Base-by-base conservation (phyloP, 148 eudicot species). In the Fagopyrum tataricum region DNA sequence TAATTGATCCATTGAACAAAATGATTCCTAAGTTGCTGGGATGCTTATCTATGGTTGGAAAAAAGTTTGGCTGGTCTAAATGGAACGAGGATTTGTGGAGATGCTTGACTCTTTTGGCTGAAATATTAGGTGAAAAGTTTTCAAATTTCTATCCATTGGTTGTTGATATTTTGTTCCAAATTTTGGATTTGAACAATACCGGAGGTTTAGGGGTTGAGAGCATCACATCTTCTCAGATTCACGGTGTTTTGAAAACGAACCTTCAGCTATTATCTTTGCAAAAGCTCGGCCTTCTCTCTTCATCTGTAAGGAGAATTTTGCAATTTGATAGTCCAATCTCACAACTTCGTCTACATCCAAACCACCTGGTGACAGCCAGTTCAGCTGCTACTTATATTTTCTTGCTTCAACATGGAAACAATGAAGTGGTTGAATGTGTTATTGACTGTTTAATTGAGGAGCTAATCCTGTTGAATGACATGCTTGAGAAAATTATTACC, bases 81-180 rank as follows among this genome's bases (percentile, higher is more conserved):
- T 95, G 97, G 97, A 90, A 88, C 73, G 87, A 77, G 81, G 96
- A 95, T 81, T 95, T 88, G 48, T 95, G 99, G 99, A 88, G 89
- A 79, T 91, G 96, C 78, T 84, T 95, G 87, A 95, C 99, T 73
- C 95, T 95, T 76, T 82, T 95, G 84, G 99, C 99, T 26, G 99
- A 95, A 82, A 95, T 95, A 77, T 77, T 95, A 72, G 80, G 92
- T 73, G 97, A 95, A 58, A 85, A 80, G 83, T 91, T 91, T 85
- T 77, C 93, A 31, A 51, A 73, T 68, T 90, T 85, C 76, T 95
- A 91, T 79, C 83, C 96, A 52, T 75, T 77, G 78, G 96, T 89
- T 72, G 84, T 86, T 74, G 92, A 90, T 79, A 81, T 90, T 39
- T 82, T 91, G 80, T 83, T 85, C 79, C 86, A 91, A 73, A 91